Evolutionary conservation across 495 filamentous ascomycete species (phyloP).

Genomic region (Podospora pseudopauciseta): DNA sequence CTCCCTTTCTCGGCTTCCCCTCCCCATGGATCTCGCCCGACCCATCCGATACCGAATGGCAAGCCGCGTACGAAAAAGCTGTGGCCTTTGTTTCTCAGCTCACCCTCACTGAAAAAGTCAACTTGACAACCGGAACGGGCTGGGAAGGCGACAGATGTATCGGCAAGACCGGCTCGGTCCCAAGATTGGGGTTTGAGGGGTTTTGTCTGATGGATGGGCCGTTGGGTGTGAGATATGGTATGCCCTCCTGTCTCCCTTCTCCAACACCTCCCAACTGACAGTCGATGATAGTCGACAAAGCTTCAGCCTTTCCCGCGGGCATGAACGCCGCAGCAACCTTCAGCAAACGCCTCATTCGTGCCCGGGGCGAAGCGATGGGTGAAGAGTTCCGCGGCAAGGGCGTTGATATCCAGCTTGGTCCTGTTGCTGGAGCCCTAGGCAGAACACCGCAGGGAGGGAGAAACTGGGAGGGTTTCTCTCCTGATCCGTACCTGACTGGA

Average conservation of each 20-base stretch:
- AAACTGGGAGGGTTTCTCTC: constrained; percentile 65
- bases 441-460: constrained; percentile 59
- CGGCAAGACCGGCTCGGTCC: constrained; percentile 61
- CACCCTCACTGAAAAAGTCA: constrained; percentile 82
- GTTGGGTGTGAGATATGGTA: constrained; percentile 41
- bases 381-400: constrained; percentile 62
- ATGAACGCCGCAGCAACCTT: constrained; percentile 73
- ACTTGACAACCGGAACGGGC: constrained; percentile 72
- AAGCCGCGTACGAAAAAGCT: neutral
- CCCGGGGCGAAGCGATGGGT: constrained; percentile 54
- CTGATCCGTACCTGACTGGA: constrained; percentile 58
- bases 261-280: too few relatives aligned
- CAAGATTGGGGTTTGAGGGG: constrained; percentile 43
- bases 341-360: constrained; percentile 59
- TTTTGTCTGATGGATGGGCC: constrained; percentile 52
- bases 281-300: neutral
- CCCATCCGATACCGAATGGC: neutral
- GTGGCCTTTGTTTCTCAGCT: constrained; percentile 65
- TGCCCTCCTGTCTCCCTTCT: neutral
- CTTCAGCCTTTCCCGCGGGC: constrained; percentile 67
- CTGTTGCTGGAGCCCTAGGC: constrained; percentile 52
- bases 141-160: constrained; percentile 73
- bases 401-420: constrained; percentile 52
- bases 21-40: neutral
- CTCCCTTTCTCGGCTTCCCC: neutral